Base-by-base conservation (phyloP, 2,329 filamentous ascomycete species). In the Macrophomina pseudophaseolina region DNA sequence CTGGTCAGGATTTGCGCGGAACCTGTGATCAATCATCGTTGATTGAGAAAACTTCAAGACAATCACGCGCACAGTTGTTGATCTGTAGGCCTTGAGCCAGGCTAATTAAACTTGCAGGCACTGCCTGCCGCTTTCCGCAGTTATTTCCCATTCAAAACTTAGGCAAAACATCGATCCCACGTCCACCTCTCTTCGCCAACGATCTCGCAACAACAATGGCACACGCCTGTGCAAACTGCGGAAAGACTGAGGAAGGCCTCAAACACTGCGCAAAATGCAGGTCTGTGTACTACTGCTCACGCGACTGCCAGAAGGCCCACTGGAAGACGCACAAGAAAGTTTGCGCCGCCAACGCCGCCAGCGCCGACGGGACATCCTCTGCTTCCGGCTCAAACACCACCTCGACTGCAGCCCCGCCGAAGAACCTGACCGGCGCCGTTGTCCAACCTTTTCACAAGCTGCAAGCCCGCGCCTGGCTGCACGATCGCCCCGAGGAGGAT, bases 311-410 rank as follows among this genome's bases (percentile, higher is more conserved):
- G 63, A 75, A 72, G 33, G 69, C 71, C 28, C 69, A 76, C 63
- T 77, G 72, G 72, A 76, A 76, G 59, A 54, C 28, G 1, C 75
- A 80, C 72, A 78, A 79, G 69, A 75, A 74, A 51, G 63, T 69
- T 14, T 77, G 76, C 65, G 28, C 64, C 23, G 40, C 33, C 14
- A n/a, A 35, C 0, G 52, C 35, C 40, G 33, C 52, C 44, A 44
- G 11, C 42, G n/a, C 28, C 59, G 14, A 23, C 28, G 2, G 23
- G 23, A 28, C 14, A n/a, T 49, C 18, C 42, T 44, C 42, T 44
- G 9, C 49, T 30, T 14, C 44, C 11, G 56, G 12, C n/a, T 42
- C 54, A 44, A 44, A 62, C 12, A 40, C 44, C 46, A 68, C 64
- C 46, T 32, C 63, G 44, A 35, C 65, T 23, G 9, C 30, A 54